Evolutionary conservation across 768 basidiomycete species (phyloP).

Genomic region (Mrakia gelida): DNA sequence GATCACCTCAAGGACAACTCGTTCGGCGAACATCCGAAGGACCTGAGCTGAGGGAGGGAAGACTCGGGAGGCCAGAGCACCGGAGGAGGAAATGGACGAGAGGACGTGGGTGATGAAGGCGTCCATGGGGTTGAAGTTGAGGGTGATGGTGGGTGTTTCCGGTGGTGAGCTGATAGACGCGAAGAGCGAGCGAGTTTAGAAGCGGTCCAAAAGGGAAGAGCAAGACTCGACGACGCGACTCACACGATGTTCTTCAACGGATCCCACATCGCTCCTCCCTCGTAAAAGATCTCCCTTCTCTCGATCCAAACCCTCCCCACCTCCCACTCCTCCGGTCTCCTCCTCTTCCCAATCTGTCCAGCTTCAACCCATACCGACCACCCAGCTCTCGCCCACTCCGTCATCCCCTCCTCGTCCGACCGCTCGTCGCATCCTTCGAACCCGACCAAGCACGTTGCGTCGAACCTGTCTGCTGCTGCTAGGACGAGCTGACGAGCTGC

Average conservation of each 20-base stretch:
- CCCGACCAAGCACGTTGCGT: constrained; percentile 73
- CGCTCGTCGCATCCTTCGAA: constrained; percentile 82
- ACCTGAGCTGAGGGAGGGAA: constrained; percentile 79
- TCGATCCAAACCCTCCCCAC: constrained; percentile 94
- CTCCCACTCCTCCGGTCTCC: constrained; percentile 63
- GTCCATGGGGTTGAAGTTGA: constrained; percentile 93
- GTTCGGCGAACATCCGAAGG: constrained; percentile 73
- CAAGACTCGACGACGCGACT: constrained; percentile 24
- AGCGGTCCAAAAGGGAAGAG: constrained; percentile 53
- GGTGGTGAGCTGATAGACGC: not conserved
- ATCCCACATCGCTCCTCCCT: constrained; percentile 58
- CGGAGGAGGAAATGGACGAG: constrained; percentile 54
- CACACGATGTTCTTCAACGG: constrained; percentile 64
- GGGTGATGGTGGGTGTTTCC: constrained; percentile 43
- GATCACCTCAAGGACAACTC: constrained; percentile 72
- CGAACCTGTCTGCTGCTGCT: constrained; percentile 80
- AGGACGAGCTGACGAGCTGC: constrained; percentile 62
- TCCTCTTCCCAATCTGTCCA: constrained; percentile 11
- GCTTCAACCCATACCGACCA: constrained; percentile 67
- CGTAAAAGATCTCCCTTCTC: constrained; percentile 90
- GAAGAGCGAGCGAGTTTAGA: constrained; percentile 37
- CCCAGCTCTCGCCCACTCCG: constrained; percentile 70
- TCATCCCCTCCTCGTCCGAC: constrained; percentile 70
- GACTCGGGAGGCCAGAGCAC: constrained; percentile 72
- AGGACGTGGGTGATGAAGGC: constrained; percentile 72